These are phyloP conservation scores for Psidium guajava DNA, from an alignment of 345 rosid species.

Conservation along the genomic window DNA sequence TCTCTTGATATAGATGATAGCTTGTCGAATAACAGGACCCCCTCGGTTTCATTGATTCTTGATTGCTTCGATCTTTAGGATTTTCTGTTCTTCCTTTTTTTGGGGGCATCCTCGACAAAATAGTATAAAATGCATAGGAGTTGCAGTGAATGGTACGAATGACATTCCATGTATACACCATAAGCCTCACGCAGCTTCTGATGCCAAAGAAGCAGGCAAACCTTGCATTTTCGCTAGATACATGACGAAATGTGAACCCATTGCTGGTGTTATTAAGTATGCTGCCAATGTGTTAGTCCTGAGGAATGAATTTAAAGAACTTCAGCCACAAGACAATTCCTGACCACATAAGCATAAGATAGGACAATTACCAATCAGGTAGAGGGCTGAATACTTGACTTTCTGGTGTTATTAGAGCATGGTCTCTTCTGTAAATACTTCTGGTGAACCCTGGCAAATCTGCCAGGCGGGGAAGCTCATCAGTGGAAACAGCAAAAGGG, in stretches of 20 bases:
- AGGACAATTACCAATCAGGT: conserved; percentile 51
- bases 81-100: neutral
- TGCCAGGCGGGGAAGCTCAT: conserved; percentile 14
- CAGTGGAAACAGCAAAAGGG: neutral
- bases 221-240: conserved; percentile 88
- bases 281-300: conserved; percentile 84
- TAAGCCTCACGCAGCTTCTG: neutral
- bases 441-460: conserved; percentile 92
- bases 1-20: neutral
- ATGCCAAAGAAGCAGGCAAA: conserved; percentile 8
- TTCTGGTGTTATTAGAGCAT: conserved; percentile 84
- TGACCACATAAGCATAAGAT: neutral
- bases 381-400: conserved; percentile 89
- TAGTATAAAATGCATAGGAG: neutral
- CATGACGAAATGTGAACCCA: conserved; percentile 93
- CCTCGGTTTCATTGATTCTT: neutral
- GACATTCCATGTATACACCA: neutral
- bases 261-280: conserved; percentile 72
- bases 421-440: conserved; percentile 69
- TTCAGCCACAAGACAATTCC: conserved; percentile 1
- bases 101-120: neutral
- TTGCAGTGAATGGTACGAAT: neutral
- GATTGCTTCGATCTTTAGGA: neutral
- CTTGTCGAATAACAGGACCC: neutral
- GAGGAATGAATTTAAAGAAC: conserved; percentile 15